A percentile compares a stretch with the other conserved stretches of the same genome.
Conservation (phyloP, 2,329 filamentous ascomycete genomes). For the Volutella citrinella region DNA sequence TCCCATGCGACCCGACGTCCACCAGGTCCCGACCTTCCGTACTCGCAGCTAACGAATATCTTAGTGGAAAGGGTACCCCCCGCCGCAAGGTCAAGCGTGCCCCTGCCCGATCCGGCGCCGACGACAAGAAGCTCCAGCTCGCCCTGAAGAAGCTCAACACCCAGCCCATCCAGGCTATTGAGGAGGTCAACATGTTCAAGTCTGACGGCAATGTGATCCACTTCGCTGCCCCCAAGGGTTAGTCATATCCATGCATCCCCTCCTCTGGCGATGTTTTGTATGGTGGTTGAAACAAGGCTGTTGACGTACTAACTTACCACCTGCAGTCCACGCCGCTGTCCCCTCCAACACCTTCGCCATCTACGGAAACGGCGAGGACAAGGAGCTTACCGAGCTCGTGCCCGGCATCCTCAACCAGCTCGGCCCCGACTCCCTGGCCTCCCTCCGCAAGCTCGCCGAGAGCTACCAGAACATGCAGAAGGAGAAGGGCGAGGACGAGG, state of each 20-base stretch:
- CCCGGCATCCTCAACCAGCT: constrained; percentile 99
- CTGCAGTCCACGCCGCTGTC: constrained; percentile 88
- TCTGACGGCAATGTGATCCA: constrained; percentile 99
- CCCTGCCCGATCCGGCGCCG: constrained; percentile 85
- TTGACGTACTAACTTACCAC: constrained; percentile 14
- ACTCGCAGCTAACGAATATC: constrained; percentile 26
- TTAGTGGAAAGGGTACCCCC: constrained; percentile 93
- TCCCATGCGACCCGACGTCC: constrained; percentile 10
- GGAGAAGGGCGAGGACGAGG: constrained; percentile 82
- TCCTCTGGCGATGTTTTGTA: constrained; percentile 5
- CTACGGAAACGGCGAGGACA: constrained; percentile 98
- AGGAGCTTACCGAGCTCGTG: constrained; percentile 99
- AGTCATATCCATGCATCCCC: constrained; percentile 32
- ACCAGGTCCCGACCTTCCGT: constrained; percentile 12
- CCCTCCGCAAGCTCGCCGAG: constrained; percentile 96
- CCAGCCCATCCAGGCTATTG: constrained; percentile 98
- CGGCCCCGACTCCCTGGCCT: constrained; percentile 94
- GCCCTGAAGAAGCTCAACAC: constrained; percentile 99
- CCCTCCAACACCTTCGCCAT: constrained; percentile 99
- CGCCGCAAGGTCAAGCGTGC: constrained; percentile 98
- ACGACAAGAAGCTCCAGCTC: constrained; percentile 99
- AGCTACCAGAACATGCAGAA: constrained; percentile 99
- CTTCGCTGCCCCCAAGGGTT: constrained; percentile 97
- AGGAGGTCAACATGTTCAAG: constrained; percentile 99
- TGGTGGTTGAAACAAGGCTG: constrained; percentile 17